phyloP scores from a whole-genome alignment of 169 alveolate species.

The Eimeria sp. region DNA sequence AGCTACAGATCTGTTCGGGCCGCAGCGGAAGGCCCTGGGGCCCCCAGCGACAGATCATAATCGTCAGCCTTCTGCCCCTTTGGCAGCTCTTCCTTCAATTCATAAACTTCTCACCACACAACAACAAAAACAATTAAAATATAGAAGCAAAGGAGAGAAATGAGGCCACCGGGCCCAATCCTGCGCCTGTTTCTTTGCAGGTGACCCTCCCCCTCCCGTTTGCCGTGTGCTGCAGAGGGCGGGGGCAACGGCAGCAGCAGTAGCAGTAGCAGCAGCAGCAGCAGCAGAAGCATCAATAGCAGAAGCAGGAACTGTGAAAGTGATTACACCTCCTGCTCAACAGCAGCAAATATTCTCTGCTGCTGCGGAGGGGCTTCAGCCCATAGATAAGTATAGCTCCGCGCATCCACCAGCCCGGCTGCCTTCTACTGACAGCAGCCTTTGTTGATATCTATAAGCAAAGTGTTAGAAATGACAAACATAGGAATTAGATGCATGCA shows the following conservation, averaged over 20 bases:
- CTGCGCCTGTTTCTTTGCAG: not conserved
- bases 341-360: not conserved
- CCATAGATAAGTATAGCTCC: no score
- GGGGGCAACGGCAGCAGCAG: not conserved
- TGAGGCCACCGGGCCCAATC: not conserved
- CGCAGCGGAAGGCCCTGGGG: not conserved
- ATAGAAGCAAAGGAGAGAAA: not conserved
- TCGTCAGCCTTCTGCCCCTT: constrained; percentile 5
- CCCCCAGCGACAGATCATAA: not conserved
- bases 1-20: not conserved
- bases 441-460: not conserved
- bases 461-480: not conserved
- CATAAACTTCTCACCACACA: not conserved
- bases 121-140: not conserved
- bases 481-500: not conserved
- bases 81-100: not conserved
- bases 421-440: not conserved
- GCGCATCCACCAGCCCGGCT: no score
- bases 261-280: no score
- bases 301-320: no score
- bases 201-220: constrained; percentile 1
- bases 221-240: not conserved
- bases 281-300: no score
- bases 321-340: not conserved
- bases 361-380: no score